These are phyloP conservation scores for Xylaria curta DNA, from an alignment of 495 filamentous ascomycete genomes.

Conservation along the genomic window DNA sequence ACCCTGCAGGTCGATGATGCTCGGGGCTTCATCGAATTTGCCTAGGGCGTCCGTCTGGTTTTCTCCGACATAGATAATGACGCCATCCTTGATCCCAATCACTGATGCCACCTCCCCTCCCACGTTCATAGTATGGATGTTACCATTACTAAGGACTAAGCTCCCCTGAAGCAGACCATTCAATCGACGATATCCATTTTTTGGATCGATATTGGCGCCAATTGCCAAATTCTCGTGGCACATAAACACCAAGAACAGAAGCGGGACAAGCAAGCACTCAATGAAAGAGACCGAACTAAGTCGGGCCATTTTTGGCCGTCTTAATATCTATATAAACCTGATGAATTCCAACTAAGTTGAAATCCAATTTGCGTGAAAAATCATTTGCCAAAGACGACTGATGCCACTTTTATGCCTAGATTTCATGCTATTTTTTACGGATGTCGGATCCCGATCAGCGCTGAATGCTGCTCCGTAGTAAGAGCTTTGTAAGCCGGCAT, in stretches of 20 bases:
- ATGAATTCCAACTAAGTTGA: not conserved
- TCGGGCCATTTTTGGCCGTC: not conserved
- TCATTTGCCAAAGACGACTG: not conserved
- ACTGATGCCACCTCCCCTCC: constrained; percentile 28
- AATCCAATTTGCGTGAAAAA: not conserved
- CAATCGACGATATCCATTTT: not conserved
- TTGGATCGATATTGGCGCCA: not conserved
- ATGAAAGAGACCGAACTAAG: not conserved
- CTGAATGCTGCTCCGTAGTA: not conserved
- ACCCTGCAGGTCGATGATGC: constrained; percentile 29
- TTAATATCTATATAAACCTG: not conserved
- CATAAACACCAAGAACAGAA: not conserved
- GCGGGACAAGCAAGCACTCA: not conserved
- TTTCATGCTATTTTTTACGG: not conserved
- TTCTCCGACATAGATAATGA: constrained; percentile 38
- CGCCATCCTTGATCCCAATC: constrained; percentile 33
- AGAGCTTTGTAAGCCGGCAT: constrained; percentile 24
- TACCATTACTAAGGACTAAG: constrained; percentile 35
- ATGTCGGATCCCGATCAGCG: not conserved
- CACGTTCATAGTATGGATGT: constrained; percentile 36
- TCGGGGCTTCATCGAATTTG: not conserved
- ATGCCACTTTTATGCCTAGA: not conserved
- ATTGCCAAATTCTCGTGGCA: not conserved
- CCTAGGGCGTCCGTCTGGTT: constrained; percentile 25
- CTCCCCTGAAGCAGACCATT: constrained; percentile 11